Evolutionary conservation across 2,329 filamentous ascomycete species (phyloP).

Genomic region (Stemphylium lycopersici): DNA sequence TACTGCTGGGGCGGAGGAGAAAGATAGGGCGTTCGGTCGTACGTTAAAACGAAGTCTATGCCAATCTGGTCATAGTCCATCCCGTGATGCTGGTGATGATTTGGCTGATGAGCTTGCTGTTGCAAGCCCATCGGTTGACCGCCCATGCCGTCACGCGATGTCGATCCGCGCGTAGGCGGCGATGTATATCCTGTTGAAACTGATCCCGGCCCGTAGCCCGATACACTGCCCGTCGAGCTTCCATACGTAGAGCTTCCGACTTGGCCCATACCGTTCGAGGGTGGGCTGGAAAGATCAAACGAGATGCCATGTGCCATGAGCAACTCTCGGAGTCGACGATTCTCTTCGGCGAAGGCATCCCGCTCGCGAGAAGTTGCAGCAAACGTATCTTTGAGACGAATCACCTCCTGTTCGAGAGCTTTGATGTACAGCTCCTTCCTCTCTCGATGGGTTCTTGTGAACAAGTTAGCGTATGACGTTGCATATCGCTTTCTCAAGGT

Average conservation of each 20-base stretch:
- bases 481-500: not conserved
- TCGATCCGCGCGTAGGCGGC: conserved; percentile 44
- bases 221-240: conserved; percentile 62
- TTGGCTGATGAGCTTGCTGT: conserved; percentile 27
- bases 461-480: conserved; percentile 19
- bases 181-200: conserved; percentile 56
- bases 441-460: conserved; percentile 85
- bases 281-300: conserved; percentile 54
- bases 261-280: conserved; percentile 42
- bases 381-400: conserved; percentile 86
- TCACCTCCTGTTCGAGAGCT: conserved; percentile 86
- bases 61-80: conserved; percentile 81
- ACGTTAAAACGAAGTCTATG: conserved; percentile 91
- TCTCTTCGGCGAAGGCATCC: conserved; percentile 77
- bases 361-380: conserved; percentile 76
- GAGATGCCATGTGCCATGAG: conserved; percentile 64
- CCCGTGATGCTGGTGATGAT: conserved; percentile 45
- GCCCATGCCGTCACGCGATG: conserved; percentile 37
- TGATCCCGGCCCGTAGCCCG: conserved; percentile 62
- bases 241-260: conserved; percentile 49
- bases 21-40: conserved; percentile 71
- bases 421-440: conserved; percentile 97
- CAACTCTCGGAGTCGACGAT: conserved; percentile 72
- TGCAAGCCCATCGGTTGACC: conserved; percentile 23
- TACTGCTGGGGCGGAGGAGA: conserved; percentile 50